Evolutionary conservation across 1,284 basidiomycete species (phyloP).

Genomic region (Phenoliferia sp.): DNA sequence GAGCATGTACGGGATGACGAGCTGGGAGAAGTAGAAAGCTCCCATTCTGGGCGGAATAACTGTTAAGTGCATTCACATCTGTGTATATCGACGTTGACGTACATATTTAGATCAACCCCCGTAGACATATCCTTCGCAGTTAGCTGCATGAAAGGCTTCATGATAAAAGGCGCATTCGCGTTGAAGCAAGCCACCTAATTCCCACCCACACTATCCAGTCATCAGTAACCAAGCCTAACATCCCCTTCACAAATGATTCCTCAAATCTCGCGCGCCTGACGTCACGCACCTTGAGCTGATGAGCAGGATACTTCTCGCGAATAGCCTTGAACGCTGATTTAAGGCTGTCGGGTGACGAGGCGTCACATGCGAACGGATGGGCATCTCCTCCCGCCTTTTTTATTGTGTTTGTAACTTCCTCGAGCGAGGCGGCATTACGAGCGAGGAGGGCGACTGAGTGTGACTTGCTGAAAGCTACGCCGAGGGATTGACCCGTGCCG

Average conservation of each 20-base stretch:
- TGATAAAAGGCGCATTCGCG: conserved; percentile 19
- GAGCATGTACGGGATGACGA: conserved; percentile 19
- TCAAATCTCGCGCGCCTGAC: neutral
- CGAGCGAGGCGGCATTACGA: neutral
- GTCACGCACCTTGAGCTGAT: conserved; percentile 8
- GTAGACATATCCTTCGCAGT: conserved; percentile 10
- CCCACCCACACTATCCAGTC: too few species aligned
- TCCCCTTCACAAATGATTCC: neutral
- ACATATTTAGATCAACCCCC: conserved; percentile 22
- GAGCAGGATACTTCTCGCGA: conserved; percentile 13
- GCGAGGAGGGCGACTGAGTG: conserved; percentile 24
- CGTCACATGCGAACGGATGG: conserved; percentile 22
- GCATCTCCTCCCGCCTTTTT: conserved; percentile 16
- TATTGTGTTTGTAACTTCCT: neutral
- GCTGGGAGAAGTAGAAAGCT: conserved; percentile 27
- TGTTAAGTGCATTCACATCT: neutral
- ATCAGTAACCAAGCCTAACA: too few species aligned
- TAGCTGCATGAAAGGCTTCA: conserved; percentile 27
- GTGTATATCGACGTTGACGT: neutral
- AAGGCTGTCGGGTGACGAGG: conserved; percentile 7
- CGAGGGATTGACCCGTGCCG: conserved; percentile 18
- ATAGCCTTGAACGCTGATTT: conserved; percentile 12
- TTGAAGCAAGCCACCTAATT: conserved; percentile 19
- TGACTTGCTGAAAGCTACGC: neutral
- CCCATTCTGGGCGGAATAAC: conserved; percentile 4